A percentile compares a stretch with the other conserved stretches of the same genome.
Conservation (phyloP, 192 early-diverging fungal species). For the Podochytrium sp. region DNA sequence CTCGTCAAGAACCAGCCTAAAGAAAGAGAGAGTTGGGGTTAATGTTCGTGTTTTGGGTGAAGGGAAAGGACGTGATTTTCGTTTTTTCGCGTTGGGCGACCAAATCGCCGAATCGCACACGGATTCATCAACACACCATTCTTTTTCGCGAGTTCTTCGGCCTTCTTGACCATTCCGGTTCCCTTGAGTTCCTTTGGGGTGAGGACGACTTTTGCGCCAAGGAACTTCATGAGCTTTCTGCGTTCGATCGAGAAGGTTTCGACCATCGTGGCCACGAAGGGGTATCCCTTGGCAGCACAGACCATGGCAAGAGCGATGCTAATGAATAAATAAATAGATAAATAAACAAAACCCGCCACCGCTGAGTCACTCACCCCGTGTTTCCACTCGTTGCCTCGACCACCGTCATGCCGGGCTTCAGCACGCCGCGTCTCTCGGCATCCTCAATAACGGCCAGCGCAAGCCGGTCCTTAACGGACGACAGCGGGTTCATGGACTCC, state of each 20-base stretch:
- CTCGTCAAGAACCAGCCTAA: slow-evolving; percentile 37
- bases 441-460: slow-evolving; percentile 93
- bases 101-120: no score
- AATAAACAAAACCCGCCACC: no score
- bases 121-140: slow-evolving; percentile 45
- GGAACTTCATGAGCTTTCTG: slow-evolving; percentile 47
- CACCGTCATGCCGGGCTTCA: slow-evolving; percentile 88
- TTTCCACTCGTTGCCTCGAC: slow-evolving; percentile 70
- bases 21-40: no score
- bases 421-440: slow-evolving; percentile 83
- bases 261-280: slow-evolving; percentile 45
- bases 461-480: slow-evolving; percentile 97
- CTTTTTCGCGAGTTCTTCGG: slow-evolving; percentile 41
- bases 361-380: slow-evolving; percentile 68
- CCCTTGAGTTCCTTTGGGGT: slow-evolving; percentile 48
- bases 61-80: no score
- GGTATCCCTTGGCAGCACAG: slow-evolving; percentile 49
- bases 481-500: slow-evolving; percentile 97
- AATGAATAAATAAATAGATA: neutral
- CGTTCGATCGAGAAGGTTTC: slow-evolving; percentile 46
- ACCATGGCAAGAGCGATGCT: slow-evolving; percentile 50
- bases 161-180: slow-evolving; percentile 45
- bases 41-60: no score
- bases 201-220: slow-evolving; percentile 48
- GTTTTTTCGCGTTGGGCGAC: no score